Evolutionary conservation across 371 early-diverging fungal species (phyloP), one percentile per base, ranked within the genome.

Genomic region (Encephalitozoon romaleae): DNA sequence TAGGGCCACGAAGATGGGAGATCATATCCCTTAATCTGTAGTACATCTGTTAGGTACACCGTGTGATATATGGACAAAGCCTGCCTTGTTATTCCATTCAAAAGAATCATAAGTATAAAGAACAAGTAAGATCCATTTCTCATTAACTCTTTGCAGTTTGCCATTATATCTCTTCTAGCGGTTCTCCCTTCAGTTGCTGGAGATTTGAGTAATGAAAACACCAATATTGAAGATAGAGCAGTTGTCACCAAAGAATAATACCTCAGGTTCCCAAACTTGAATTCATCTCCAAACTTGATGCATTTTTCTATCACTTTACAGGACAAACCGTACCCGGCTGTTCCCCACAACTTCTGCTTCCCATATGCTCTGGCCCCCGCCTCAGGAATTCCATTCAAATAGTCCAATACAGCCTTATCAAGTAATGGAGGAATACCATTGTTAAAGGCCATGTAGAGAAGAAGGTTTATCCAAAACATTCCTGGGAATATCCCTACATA

Each of bases 81-180:
- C n/a, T 81, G 77, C 53, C 86, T 52, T 15, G 85, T 82, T 26
- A 86, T 68, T 21, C 84, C 86, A 72, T 86, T 86, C 30, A 85
- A 30, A 30, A 86, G 71, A 52, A 86, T 86, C 32, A 86, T 84
- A 32, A 85, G 65, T 34, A 84, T 73, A 65, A 86, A 86, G 69
- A 86, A 85, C 51, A 85, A 59, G 51, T 83, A 86, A 21, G 79
- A 77, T 45, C 45, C 54, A 54, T 82, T 82, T 26, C 55, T 76
- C 18, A 84, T 39, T 18, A 83, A 68, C 34, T 75, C 71, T 49
- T 69, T 70, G 51, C 74, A 65, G 51, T 80, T 74, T 43, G 74
- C 66, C 15, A 39, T 26, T 28, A 75, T 76, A 53, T 72, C 54
- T 12, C 34, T 54, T 26, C 68, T 65, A n/a, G 15, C 43, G 6